phyloP scores from a whole-genome alignment of 2,329 filamentous ascomycete genomes.

The Fulvia fulva region DNA sequence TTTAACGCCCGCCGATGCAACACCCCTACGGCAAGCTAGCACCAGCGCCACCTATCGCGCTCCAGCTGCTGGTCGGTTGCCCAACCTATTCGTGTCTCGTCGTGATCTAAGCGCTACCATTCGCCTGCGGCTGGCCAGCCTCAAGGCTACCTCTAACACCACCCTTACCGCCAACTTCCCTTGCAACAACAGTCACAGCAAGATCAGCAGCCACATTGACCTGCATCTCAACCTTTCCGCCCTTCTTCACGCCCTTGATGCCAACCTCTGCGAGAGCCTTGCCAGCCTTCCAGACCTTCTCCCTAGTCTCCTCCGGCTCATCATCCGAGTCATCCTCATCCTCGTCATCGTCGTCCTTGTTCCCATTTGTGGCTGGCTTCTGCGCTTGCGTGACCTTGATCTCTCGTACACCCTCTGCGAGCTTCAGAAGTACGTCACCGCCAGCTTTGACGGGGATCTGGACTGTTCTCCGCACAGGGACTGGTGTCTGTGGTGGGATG shows the following conservation, averaged over 20 bases:
- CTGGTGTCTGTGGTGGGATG: slow-evolving; percentile 79
- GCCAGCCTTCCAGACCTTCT: slow-evolving; percentile 90
- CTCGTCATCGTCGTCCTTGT: slow-evolving; percentile 54
- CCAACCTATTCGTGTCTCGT: neutral
- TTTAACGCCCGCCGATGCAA: neutral
- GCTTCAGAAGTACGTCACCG: slow-evolving; percentile 81
- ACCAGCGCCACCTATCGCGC: neutral
- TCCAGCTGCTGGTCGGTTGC: neutral
- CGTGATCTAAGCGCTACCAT: slow-evolving; percentile 13
- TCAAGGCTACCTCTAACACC: slow-evolving; percentile 66
- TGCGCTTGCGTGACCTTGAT: slow-evolving; percentile 92
- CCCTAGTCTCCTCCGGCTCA: slow-evolving; percentile 79
- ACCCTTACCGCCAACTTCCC: slow-evolving; percentile 83
- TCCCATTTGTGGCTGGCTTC: slow-evolving; percentile 59
- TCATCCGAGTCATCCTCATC: slow-evolving; percentile 62
- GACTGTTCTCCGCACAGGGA: slow-evolving; percentile 80
- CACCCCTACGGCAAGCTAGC: neutral
- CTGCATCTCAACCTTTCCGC: slow-evolving; percentile 86
- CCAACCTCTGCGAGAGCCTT: slow-evolving; percentile 79
- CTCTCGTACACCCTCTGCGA: slow-evolving; percentile 82
- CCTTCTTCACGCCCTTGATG: slow-evolving; percentile 79
- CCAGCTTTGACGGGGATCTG: slow-evolving; percentile 73
- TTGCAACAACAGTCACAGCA: slow-evolving; percentile 70
- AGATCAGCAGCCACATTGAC: slow-evolving; percentile 82
- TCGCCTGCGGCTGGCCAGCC: slow-evolving; percentile 22